Percentiles rank a stretch among this genome's conserved stretches.
Conservation (phyloP, 192 early-diverging fungal genomes). For the Rhizophlyctis rosea region DNA sequence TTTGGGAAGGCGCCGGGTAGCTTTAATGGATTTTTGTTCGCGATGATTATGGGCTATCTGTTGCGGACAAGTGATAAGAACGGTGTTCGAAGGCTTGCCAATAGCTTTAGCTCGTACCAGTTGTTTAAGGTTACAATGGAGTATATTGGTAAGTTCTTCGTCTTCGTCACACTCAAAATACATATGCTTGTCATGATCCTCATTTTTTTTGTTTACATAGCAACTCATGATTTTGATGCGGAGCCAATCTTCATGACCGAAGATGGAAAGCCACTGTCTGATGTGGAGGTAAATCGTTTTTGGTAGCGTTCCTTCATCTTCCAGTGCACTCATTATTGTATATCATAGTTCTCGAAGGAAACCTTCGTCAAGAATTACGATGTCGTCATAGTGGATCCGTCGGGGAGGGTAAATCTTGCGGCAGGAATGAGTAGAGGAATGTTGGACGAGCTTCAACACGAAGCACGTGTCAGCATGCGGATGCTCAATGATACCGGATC, state of each 20-base stretch:
- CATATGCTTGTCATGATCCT: too few species aligned
- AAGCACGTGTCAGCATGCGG: conserved; percentile 59
- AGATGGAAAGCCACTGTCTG: conserved; percentile 42
- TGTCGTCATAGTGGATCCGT: conserved; percentile 81
- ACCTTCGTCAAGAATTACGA: conserved; percentile 66
- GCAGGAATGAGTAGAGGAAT: conserved; percentile 61
- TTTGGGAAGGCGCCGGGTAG: conserved; percentile 34
- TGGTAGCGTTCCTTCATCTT: too few species aligned
- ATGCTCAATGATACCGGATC: conserved; percentile 61
- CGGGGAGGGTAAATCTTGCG: conserved; percentile 80
- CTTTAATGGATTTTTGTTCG: conserved; percentile 76
- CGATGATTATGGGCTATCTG: conserved; percentile 86
- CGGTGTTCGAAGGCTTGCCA: conserved; percentile 49
- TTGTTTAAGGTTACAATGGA: conserved; percentile 83
- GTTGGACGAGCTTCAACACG: conserved; percentile 70
- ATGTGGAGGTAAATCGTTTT: conserved; percentile 53
- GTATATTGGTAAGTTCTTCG: conserved; percentile 55
- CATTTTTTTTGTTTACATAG: too few species aligned
- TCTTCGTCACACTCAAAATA: neutral
- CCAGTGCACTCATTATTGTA: too few species aligned
- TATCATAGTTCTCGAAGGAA: conserved; percentile 59
- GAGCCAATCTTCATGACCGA: conserved; percentile 66
- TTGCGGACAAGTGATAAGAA: conserved; percentile 57
- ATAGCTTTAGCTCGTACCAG: conserved; percentile 78
- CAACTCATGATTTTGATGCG: conserved; percentile 22